Conservation (phyloP, 768 basidiomycete species). For the Boletus huronensis region DNA sequence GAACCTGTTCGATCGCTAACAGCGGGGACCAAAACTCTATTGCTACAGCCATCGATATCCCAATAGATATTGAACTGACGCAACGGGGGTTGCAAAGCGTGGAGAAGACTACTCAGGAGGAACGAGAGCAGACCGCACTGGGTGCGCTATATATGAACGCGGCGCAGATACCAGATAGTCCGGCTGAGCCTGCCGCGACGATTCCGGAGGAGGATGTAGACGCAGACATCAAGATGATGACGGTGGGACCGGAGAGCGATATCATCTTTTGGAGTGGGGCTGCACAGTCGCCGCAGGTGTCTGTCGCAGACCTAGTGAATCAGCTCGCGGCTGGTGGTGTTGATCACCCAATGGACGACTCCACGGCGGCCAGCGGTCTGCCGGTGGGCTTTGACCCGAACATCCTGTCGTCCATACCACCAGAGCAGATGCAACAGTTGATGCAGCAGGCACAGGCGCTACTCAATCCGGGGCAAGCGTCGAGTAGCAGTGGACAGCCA, state of each 20-base stretch:
- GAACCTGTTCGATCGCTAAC: constrained; percentile 21
- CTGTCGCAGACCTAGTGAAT: constrained; percentile 69
- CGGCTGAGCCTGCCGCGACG: constrained; percentile 60
- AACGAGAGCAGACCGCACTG: constrained; percentile 74
- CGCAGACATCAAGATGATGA: constrained; percentile 59
- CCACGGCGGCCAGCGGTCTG: constrained; percentile 32
- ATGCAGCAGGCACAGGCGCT: constrained; percentile 43
- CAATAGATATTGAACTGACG: constrained; percentile 48
- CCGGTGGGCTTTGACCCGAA: constrained; percentile 41
- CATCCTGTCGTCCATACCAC: constrained; percentile 40
- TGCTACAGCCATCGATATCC: constrained; percentile 57
- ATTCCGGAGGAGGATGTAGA: constrained; percentile 71
- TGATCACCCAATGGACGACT: constrained; percentile 38
- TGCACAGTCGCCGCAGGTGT: constrained; percentile 31
- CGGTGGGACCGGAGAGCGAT: constrained; percentile 65
- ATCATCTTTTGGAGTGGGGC: constrained; percentile 58
- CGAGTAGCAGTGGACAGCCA: constrained; percentile 30
- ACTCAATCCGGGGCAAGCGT: constrained; percentile 26
- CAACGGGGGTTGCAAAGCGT: constrained; percentile 64
- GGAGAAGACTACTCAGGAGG: constrained; percentile 69
- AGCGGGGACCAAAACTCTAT: neutral
- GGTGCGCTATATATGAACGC: constrained; percentile 69
- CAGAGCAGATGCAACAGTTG: constrained; percentile 64
- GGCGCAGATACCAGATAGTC: constrained; percentile 73
- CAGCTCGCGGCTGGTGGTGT: constrained; percentile 51